A percentile compares a stretch with the other conserved stretches of the same genome.
phyloP scores from a whole-genome alignment of 2,329 filamentous ascomycete genomes.

The Penicillium sp. region DNA sequence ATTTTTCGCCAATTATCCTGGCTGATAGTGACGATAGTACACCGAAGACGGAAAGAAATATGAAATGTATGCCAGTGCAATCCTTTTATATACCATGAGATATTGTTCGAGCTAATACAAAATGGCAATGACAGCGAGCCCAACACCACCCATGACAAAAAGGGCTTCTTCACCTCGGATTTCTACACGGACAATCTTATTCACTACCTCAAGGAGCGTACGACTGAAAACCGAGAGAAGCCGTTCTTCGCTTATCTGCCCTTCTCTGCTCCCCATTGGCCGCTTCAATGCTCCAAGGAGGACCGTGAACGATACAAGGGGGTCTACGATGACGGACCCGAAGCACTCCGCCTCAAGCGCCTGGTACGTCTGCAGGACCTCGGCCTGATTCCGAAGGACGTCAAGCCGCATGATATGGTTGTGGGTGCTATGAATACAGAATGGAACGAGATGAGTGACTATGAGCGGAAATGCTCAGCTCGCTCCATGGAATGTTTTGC shows the following conservation, averaged over 20 bases:
- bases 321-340: slow-evolving; percentile 49
- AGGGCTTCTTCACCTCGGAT: slow-evolving; percentile 16
- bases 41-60: neutral
- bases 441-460: slow-evolving; percentile 38
- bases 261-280: slow-evolving; percentile 53
- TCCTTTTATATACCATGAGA: neutral
- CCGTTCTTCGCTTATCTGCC: slow-evolving; percentile 50
- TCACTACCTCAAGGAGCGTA: slow-evolving; percentile 26
- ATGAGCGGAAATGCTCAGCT: slow-evolving; percentile 38
- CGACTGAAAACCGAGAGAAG: slow-evolving; percentile 31
- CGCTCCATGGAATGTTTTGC: slow-evolving; percentile 51
- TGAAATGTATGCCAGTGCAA: neutral
- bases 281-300: slow-evolving; percentile 47
- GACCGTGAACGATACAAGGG: slow-evolving; percentile 47
- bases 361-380: slow-evolving; percentile 45
- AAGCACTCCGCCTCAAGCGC: slow-evolving; percentile 43
- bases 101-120: neutral
- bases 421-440: slow-evolving; percentile 36
- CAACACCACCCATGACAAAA: slow-evolving; percentile 26
- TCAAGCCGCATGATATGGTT: slow-evolving; percentile 42
- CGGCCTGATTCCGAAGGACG: slow-evolving; percentile 40
- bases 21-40: neutral
- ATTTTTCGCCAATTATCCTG: neutral
- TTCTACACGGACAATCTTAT: neutral
- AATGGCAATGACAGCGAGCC: neutral